These are phyloP conservation scores for Coemansia sp. DNA, from an alignment of 192 early-diverging fungal genomes.

Conservation along the genomic window DNA sequence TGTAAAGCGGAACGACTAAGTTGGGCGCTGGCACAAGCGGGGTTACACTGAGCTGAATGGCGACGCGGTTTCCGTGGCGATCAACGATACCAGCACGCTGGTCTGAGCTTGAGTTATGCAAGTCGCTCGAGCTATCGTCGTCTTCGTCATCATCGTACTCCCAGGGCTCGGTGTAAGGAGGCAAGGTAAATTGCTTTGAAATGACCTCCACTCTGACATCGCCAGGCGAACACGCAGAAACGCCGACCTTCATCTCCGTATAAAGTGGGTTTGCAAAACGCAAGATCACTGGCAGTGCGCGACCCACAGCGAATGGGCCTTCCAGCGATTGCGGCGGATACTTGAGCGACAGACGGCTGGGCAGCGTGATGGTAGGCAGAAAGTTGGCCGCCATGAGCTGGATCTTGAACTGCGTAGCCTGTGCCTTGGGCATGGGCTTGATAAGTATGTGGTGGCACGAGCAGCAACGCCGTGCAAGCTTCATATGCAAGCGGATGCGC, in stretches of 20 bases:
- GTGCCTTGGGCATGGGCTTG: conserved; percentile 92
- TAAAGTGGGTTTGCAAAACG: conserved; percentile 84
- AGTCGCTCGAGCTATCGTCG: conserved; percentile 23
- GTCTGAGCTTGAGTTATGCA: neutral
- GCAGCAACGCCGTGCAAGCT: conserved; percentile 84
- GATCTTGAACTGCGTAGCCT: conserved; percentile 85
- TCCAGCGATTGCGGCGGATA: conserved; percentile 12
- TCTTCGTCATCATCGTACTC: conserved; percentile 74
- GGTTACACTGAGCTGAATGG: conserved; percentile 42
- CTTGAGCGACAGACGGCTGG: conserved; percentile 21
- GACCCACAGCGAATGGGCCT: conserved; percentile 47
- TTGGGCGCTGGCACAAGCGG: conserved; percentile 18
- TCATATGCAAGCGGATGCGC: conserved; percentile 84
- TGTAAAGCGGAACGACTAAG: conserved; percentile 39
- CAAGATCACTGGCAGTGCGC: conserved; percentile 58
- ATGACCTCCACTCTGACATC: conserved; percentile 60
- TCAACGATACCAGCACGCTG: conserved; percentile 39
- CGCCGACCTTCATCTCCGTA: conserved; percentile 64
- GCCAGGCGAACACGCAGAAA: conserved; percentile 53
- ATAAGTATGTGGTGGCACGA: conserved; percentile 86
- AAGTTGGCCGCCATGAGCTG: conserved; percentile 82
- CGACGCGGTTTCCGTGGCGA: conserved; percentile 46
- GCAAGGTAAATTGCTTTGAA: conserved; percentile 67
- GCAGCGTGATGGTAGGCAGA: conserved; percentile 74
- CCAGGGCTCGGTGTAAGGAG: conserved; percentile 77